These are phyloP conservation scores for Fusarium floridanum DNA, from an alignment of 2,329 filamentous ascomycete species.

Conservation along the genomic window DNA sequence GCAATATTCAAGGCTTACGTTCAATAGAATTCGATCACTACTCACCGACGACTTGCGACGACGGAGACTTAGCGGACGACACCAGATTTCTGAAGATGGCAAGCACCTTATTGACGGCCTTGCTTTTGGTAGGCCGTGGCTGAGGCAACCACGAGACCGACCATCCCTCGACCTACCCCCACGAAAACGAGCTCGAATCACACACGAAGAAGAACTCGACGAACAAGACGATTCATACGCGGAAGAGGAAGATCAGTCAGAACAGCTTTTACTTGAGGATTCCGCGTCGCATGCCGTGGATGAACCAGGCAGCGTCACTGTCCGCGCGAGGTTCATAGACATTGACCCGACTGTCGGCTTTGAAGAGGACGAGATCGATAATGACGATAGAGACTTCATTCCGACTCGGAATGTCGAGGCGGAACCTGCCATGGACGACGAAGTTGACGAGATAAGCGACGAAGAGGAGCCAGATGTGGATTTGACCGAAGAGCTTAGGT, in stretches of 20 bases:
- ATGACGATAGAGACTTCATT: conserved; percentile 48
- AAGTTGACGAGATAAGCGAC: conserved; percentile 21
- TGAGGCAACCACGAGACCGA: conserved; percentile 70
- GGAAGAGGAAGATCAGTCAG: conserved; percentile 45
- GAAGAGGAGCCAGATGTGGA: conserved; percentile 29
- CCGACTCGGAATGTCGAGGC: neutral
- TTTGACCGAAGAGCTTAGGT: conserved; percentile 38
- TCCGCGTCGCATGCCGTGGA: conserved; percentile 30
- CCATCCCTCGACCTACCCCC: conserved; percentile 80
- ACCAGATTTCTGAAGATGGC: conserved; percentile 84
- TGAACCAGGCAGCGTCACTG: conserved; percentile 35
- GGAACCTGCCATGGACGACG: conserved; percentile 27
- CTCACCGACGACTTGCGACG: conserved; percentile 79
- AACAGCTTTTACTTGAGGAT: conserved; percentile 52
- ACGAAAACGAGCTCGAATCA: conserved; percentile 74
- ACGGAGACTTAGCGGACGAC: conserved; percentile 79
- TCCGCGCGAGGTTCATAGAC: conserved; percentile 39
- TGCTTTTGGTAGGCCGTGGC: conserved; percentile 81
- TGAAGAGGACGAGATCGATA: conserved; percentile 29
- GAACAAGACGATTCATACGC: conserved; percentile 52
- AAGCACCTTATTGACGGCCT: conserved; percentile 88
- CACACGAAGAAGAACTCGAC: conserved; percentile 56
- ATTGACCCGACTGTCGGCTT: conserved; percentile 31
- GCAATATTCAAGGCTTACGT: conserved; percentile 15
- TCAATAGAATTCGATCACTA: conserved; percentile 79